Base-by-base conservation (phyloP, 352 stramenopile genomes). In the Phytopythium aichiense region DNA sequence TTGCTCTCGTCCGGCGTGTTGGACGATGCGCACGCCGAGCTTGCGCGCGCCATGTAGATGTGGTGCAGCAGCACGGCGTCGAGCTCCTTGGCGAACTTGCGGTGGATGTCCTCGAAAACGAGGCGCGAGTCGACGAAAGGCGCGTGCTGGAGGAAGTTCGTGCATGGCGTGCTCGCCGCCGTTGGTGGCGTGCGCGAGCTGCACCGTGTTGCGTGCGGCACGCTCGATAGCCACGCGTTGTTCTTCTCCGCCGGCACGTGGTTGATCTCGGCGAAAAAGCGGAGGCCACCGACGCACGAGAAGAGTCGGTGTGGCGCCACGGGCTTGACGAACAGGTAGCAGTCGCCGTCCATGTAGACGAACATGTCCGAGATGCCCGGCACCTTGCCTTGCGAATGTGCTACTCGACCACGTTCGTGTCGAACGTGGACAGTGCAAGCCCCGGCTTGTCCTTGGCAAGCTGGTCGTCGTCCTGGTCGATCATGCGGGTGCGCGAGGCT, bases 261-360 rank as follows among this genome's bases (percentile, higher is more conserved):
- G 65, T 92, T 90, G 67, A 90, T 87, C 67, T 94, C 84, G 0
- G 81, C 88, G n/a, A 92, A 65, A 37, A 92, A 76, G 7, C 72
- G 77, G 40, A 94, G 49, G 2, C 83, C 85, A n/a, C 85, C 85
- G 31, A 91, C 83, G 53, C 85, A 96, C 37, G 87, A 88, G 74
- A 96, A 96, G 58, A 96, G 85, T 23, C 88, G 80, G 40, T 92
- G 72, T 12, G 87, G 87, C 40, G 72, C 74, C 40, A 96, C 75
- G n/a, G 79, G 81, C 54, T 91, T 89, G 37, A 87, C 86, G 68
- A 94, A 96, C 68, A 94, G 76, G 72, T 94, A 94, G 73, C 94
- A 2, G 28, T 31, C 87, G 70, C 94, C 85, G 71, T 94, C 94
- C 68, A 96, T 83, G 60, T 96, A 84, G 71, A 96, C 94, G 63